These are phyloP conservation scores for Daldinia loculata DNA, from an alignment of 495 filamentous ascomycete species.

Conservation along the genomic window DNA sequence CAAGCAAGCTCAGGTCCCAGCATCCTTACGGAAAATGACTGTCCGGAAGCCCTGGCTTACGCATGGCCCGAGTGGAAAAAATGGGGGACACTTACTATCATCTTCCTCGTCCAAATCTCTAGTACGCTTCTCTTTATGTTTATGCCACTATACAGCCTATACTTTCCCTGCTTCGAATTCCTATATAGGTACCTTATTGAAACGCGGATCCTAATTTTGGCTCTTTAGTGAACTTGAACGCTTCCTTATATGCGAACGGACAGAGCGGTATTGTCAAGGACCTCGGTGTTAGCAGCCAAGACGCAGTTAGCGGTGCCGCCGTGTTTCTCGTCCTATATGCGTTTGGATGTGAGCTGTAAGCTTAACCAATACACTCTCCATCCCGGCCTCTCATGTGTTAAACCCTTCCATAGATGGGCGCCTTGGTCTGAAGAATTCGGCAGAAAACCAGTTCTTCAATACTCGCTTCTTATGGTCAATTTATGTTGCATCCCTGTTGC, in stretches of 20 bases:
- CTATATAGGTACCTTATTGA: neutral
- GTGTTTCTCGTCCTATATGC: constrained; percentile 78
- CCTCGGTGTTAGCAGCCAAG: constrained; percentile 69
- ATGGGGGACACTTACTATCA: constrained; percentile 74
- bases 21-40: constrained; percentile 65
- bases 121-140: constrained; percentile 49
- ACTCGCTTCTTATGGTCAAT: constrained; percentile 75
- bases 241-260: constrained; percentile 73
- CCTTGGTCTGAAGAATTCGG: constrained; percentile 84
- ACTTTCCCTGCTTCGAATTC: neutral
- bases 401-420: constrained; percentile 62
- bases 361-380: neutral
- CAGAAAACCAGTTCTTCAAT: constrained; percentile 74
- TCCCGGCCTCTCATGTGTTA: neutral
- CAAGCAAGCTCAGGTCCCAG: constrained; percentile 28
- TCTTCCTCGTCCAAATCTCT: constrained; percentile 79
- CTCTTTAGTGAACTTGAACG: constrained; percentile 77
- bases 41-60: constrained; percentile 70
- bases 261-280: constrained; percentile 66
- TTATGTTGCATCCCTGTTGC: constrained; percentile 78
- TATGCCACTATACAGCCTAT: constrained; percentile 62
- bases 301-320: constrained; percentile 71
- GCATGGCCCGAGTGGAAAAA: constrained; percentile 70
- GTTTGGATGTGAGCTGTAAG: constrained; percentile 76
- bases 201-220: constrained; percentile 9